Base-by-base conservation (phyloP, 371 early-diverging fungal genomes). In the Fennellomyces sp. region DNA sequence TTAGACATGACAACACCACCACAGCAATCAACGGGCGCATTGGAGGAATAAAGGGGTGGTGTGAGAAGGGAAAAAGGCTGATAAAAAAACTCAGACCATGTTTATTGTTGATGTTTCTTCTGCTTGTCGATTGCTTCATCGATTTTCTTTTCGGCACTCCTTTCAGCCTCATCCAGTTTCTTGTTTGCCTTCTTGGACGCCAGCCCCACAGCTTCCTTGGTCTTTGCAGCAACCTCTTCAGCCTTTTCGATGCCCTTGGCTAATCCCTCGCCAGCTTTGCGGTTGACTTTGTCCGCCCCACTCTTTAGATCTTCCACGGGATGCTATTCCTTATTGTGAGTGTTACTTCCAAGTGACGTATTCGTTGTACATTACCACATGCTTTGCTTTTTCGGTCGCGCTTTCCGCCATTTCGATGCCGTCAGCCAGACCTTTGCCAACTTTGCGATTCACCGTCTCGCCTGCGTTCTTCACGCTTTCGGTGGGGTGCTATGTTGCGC, bases 381-480 rank as follows among this genome's bases (percentile, higher is more conserved):
- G 17, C 11, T 41, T 53, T 61, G 49, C 47, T 41, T 45, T 52
- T 13, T 62, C 52, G 6, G 55, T 42, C 2, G 50, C 54, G n/a
- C 57, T 19, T 11, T 63, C 63, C 1, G 58, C 63, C 30, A 41
- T 57, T 36, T 63, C 63, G 25, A 56, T 39, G 17, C 56, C 57
- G 13, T 56, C 50, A 23, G 35, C 41, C 21, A 63, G 12, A 5
- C 17, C 48, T 31, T 56, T 36, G 38, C 53, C 58, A 13, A 48
- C 35, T 35, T 56, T 58, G 19, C 35, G 11, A 39, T 56, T 60
- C 5, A 47, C 50, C 6, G 35, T 15, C 3, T 55, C 29, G 41
- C 48, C 55, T 13, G 15, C 56, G 13, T 10, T 11, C 35, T 49
- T 65, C 35, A 41, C 51, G 5, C 25, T 30, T 39, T 62, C 52